Evolutionary conservation across 352 stramenopile genomes (phyloP), one percentile per base, ranked within the genome.

Genomic region (Phytophthora multivora): DNA sequence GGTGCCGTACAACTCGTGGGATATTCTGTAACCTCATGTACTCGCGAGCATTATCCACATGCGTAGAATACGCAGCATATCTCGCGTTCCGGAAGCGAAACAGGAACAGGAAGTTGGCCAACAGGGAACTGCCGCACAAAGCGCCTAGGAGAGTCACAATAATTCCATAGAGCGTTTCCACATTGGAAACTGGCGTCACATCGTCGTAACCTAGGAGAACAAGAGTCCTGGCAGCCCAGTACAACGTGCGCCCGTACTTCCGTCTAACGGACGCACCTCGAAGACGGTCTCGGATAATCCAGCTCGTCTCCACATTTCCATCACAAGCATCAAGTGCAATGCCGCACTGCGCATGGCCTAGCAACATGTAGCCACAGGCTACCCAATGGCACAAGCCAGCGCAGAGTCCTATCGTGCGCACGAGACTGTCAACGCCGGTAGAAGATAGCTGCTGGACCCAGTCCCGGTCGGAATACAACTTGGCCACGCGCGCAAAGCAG

Each of bases 1-100:
- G 66, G 7, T 75, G 71, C 11, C 75, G 51, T 10, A 91, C 48
- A 0, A 68, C 51, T 3, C 68, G 70, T 1, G 83, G 83, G 18
- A 93, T 70, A 50, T 80, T 80, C 43, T 90, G 78, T 3, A 73
- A 79, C 23, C 81, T 78, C 83, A 93, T 91, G 40, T 88, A 89
- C 51, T 89, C 78, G 6, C 79, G 64, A 6, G 81, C 79, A 39
- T 90, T 90, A 56, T 91, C 81, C 4, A 92, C 79, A 28, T 92
- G 79, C 0, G 77, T 47, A 0, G 73, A 66, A 48, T 90, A 89
- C 7, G 71, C 72, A 2, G 73, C 80, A 25, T 83, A 72, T 4
- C 77, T 58, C 5, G 73, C 69, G 21, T 88, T 86, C 10, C 79
- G 69, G 41, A 88, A 71, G 1, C 83, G 75, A 33, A 91, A 90